phyloP scores from a whole-genome alignment of 768 basidiomycete species.

The Austroboletus festivus region DNA sequence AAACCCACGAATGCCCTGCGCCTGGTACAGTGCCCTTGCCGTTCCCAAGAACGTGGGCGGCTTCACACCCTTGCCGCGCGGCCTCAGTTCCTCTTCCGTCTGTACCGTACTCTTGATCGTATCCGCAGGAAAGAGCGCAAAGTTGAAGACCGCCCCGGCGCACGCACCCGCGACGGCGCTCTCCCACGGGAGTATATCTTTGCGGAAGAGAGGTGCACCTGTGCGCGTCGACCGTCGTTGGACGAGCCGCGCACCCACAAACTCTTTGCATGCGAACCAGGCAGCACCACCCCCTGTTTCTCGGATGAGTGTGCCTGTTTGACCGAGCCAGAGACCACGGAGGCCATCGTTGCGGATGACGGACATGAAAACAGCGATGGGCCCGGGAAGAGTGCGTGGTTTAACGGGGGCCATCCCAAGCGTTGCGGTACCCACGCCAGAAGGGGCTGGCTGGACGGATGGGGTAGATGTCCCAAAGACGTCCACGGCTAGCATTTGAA shows the following conservation, averaged over 20 bases:
- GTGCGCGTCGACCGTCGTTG: conserved; percentile 39
- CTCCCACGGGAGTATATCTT: conserved; percentile 68
- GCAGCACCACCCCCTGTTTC: conserved; percentile 89
- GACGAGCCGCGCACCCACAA: conserved; percentile 60
- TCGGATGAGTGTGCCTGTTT: conserved; percentile 88
- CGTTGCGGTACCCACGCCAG: conserved; percentile 15
- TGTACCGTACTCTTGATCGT: conserved; percentile 93
- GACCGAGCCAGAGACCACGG: conserved; percentile 81
- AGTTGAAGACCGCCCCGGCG: conserved; percentile 81
- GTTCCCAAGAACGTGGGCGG: conserved; percentile 52
- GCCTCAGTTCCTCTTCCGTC: conserved; percentile 84
- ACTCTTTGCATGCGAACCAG: conserved; percentile 91
- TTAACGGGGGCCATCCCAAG: conserved; percentile 10
- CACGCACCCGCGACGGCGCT: conserved; percentile 83
- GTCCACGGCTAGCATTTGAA: conserved; percentile 68
- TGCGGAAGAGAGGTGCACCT: conserved; percentile 32
- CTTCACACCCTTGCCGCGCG: conserved; percentile 35
- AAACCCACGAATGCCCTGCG: conserved; percentile 76
- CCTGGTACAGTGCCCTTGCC: conserved; percentile 65
- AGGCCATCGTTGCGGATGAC: conserved; percentile 56
- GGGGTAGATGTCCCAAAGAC: conserved; percentile 15
- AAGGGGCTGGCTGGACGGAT: conserved; percentile 1
- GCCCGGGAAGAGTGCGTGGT: too few relatives aligned
- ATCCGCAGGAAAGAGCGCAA: conserved; percentile 94
- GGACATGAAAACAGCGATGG: conserved; percentile 60